Evolutionary conservation across 441 rosid species (phyloP).

Genomic region (Mallotus japonicus): DNA sequence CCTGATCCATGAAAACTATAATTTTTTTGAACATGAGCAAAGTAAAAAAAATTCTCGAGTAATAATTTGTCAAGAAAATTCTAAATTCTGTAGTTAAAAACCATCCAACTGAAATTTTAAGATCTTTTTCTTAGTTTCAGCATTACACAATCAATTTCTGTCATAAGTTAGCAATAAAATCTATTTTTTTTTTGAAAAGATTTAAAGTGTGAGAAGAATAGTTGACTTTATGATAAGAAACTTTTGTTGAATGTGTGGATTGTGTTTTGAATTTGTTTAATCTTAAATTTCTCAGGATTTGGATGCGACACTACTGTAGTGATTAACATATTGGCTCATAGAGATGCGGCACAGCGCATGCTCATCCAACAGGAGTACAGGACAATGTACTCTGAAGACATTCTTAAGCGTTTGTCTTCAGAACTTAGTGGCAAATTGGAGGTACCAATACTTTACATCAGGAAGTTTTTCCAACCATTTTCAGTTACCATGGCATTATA

Average conservation of each 20-base stretch:
- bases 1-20: neutral
- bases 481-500: neutral
- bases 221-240: neutral
- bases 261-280: conserved; percentile 5
- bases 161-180: neutral
- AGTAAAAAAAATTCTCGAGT: neutral
- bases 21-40: neutral
- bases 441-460: conserved; percentile 33
- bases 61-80: neutral
- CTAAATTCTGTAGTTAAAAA: neutral
- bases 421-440: conserved; percentile 57
- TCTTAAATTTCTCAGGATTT: conserved; percentile 34
- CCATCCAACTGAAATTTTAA: neutral
- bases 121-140: neutral
- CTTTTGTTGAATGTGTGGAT: neutral
- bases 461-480: neutral
- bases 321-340: conserved; percentile 53
- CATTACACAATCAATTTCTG: neutral
- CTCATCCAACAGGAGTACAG: conserved; percentile 54
- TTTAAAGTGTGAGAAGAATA: neutral
- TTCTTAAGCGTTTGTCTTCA: conserved; percentile 44
- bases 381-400: conserved; percentile 43
- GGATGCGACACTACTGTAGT: conserved; percentile 56
- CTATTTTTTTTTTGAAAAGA: neutral
- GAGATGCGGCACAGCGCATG: conserved; percentile 52